These are phyloP conservation scores for Kodamaea kakaduensis DNA, from an alignment of 805 yeast genomes.

Conservation along the genomic window DNA sequence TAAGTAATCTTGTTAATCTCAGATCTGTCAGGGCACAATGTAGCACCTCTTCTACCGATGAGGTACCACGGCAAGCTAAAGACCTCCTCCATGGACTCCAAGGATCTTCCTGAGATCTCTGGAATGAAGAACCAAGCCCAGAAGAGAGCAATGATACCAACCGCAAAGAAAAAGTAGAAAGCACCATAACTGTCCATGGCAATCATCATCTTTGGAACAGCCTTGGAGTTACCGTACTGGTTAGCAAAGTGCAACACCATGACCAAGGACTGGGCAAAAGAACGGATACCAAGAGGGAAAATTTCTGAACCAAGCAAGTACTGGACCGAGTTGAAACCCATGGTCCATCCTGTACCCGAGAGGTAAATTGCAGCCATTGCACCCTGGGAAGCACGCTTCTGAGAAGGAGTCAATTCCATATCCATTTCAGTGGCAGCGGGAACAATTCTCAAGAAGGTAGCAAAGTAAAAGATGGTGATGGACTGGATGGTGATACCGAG, in stretches of 20 bases:
- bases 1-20: constrained; percentile 32
- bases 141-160: constrained; percentile 37
- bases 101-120: constrained; percentile 47
- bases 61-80: constrained; percentile 56
- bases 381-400: constrained; percentile 38
- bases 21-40: constrained; percentile 49
- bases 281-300: constrained; percentile 48
- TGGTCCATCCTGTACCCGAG: constrained; percentile 54
- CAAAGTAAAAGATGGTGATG: constrained; percentile 18
- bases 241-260: constrained; percentile 56
- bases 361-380: constrained; percentile 50
- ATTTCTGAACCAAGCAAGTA: constrained; percentile 54
- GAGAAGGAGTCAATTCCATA: constrained; percentile 25
- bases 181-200: constrained; percentile 46
- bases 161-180: constrained; percentile 47
- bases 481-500: constrained; percentile 19
- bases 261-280: constrained; percentile 46
- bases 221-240: constrained; percentile 56
- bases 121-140: constrained; percentile 51
- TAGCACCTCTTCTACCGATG: constrained; percentile 52
- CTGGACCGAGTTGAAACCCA: constrained; percentile 57
- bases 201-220: constrained; percentile 49
- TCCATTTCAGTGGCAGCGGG: constrained; percentile 33
- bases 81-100: constrained; percentile 50
- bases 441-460: constrained; percentile 20